Base-by-base conservation (phyloP, 306 rosid species). In the Quercus wislizeni region DNA sequence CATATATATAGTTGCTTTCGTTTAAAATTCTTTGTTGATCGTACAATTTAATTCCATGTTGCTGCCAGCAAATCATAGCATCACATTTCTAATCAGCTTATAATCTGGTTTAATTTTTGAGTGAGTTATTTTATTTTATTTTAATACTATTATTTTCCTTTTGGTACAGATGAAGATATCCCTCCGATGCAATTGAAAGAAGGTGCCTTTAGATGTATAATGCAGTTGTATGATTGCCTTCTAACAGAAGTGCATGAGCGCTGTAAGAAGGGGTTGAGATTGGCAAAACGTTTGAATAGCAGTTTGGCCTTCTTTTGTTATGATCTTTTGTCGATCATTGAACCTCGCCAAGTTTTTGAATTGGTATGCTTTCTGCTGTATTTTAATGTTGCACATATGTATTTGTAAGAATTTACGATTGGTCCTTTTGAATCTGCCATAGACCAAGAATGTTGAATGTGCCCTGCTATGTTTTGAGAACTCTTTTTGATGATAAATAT, bases 161-260 rank as follows among this genome's bases (percentile, higher is more conserved):
- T 38, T 78, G 71, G 59, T 83, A 74, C 85, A 95, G 99, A 95
- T 84, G 99, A 95, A 87, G 99, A 95, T 72, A 90, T 95, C 80
- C 99, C 99, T 0, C 99, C 99, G 35, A 95, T 95, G 99, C 99
- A 95, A 84, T 90, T 95, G 83, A 95, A 95, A 86, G 99, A 95
- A 83, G 96, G 94, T 79, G 97, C 93, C 57, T 95, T 91, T 87
- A 88, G 99, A 90, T 95, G 99, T 83, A 93, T 95, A 81, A 83
- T 93, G 96, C 99, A 95, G 91, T 71, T 95, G 92, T 95, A 92
- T 83, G 99, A 95, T 88, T 95, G 99, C 86, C 94, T 95, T 78
- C 89, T 95, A 62, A 95, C 99, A 18, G 99, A 95, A 90, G 98
- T 95, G 82, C 99, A 95, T n/a, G 99, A 95, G 79, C 99, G 99